A percentile compares a stretch with the other conserved stretches of the same genome.
phyloP scores from a whole-genome alignment of 129 eudicot species.

The Chrysanthemum seticuspe region DNA sequence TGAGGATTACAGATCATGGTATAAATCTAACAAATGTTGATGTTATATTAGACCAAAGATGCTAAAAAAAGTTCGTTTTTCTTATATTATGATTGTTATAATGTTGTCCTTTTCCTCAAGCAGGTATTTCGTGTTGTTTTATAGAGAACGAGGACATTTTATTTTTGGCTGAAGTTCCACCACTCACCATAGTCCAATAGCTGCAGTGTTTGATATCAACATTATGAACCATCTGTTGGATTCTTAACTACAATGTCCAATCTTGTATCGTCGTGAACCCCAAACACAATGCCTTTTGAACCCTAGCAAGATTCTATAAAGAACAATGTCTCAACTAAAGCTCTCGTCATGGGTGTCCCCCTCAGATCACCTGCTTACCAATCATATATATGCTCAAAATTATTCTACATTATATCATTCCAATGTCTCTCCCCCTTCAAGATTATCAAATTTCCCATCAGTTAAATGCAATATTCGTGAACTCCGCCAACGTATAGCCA shows the following conservation, averaged over 20 bases:
- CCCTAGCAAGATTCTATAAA: neutral
- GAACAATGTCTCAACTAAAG: constrained; percentile 32
- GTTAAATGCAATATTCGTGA: constrained; percentile 56
- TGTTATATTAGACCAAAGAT: neutral
- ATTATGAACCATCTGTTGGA: neutral
- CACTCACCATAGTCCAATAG: neutral
- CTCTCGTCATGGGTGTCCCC: constrained; percentile 26
- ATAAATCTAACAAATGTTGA: neutral
- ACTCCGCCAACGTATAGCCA: constrained; percentile 56
- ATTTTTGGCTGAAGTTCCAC: no score
- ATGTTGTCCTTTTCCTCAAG: neutral
- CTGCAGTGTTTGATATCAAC: neutral
- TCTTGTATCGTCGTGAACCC: no score
- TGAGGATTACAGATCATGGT: neutral
- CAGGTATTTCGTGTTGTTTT: neutral
- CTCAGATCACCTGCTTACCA: constrained; percentile 13
- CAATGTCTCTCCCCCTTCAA: constrained; percentile 2
- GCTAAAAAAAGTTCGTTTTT: neutral
- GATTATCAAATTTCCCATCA: constrained; percentile 14
- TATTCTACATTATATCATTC: constrained; percentile 10
- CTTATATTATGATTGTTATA: neutral
- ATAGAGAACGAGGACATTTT: neutral
- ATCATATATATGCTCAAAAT: constrained; percentile 9
- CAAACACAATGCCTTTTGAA: neutral
- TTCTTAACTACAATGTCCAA: neutral